A percentile compares a stretch with the other conserved stretches of the same genome.
Conservation (phyloP, 352 stramenopile genomes). For the Globisporangium nunn region DNA sequence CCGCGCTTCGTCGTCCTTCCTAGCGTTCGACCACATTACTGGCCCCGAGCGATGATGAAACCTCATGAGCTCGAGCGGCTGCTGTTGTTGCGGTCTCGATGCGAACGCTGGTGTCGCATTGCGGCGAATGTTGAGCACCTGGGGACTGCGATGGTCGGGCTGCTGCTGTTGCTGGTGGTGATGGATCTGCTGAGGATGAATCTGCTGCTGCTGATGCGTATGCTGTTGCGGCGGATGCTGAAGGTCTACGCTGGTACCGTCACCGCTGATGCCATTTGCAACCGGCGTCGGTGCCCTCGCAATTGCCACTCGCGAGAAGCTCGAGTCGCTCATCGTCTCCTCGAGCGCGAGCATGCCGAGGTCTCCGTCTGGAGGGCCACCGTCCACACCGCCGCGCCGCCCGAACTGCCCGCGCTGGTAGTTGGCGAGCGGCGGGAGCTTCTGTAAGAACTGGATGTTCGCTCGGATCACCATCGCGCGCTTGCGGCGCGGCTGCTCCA, state of each 20-base stretch:
- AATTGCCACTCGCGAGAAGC: conserved; percentile 29
- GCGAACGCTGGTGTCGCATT: conserved; percentile 3
- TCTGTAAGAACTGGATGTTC: conserved; percentile 61
- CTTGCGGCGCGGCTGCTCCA: conserved; percentile 31
- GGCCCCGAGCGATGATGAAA: neutral
- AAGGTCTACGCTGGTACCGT: neutral
- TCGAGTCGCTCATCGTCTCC: conserved; percentile 61
- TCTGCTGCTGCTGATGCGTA: conserved; percentile 2
- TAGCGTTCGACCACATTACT: conserved; percentile 3
- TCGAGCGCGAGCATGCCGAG: conserved; percentile 58
- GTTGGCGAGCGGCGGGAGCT: conserved; percentile 47
- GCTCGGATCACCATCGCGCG: conserved; percentile 42
- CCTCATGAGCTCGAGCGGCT: neutral
- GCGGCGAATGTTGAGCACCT: conserved; percentile 1
- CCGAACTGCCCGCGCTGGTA: conserved; percentile 58
- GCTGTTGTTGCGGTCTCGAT: neutral
- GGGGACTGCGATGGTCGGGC: neutral
- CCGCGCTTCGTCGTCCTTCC: conserved; percentile 49
- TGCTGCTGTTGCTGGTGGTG: neutral
- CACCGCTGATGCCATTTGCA: conserved; percentile 4
- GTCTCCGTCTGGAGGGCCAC: conserved; percentile 22
- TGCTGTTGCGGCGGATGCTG: conserved; percentile 1
- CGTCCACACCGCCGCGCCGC: conserved; percentile 56
- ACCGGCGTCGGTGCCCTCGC: conserved; percentile 33
- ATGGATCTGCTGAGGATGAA: neutral